A percentile compares a stretch with the other conserved stretches of the same genome.
These are phyloP conservation scores for Tetracentron sinense DNA, from an alignment of 164 flowering plant species.

Conservation along the genomic window DNA sequence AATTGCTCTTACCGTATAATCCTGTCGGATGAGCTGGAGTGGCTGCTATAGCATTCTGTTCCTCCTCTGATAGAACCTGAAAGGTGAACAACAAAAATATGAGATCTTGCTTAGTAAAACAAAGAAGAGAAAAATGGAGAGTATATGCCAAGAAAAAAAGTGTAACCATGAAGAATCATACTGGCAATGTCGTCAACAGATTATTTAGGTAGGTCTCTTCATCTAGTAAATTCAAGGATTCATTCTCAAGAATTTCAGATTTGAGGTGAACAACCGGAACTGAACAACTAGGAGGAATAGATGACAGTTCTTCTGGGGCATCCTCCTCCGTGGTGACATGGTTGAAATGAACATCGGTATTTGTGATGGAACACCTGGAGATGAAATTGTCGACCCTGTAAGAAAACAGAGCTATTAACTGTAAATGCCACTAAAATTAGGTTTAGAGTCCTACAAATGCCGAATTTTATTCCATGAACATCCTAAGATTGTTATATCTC, in stretches of 20 bases:
- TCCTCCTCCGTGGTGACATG: constrained; percentile 42
- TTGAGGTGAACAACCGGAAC: constrained; percentile 56
- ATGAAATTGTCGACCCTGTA: constrained; percentile 36
- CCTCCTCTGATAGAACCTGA: constrained; percentile 83
- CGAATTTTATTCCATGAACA: neutral
- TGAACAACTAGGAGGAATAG: constrained; percentile 24
- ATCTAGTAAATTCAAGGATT: constrained; percentile 49
- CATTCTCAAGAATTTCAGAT: constrained; percentile 49
- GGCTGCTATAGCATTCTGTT: constrained; percentile 77
- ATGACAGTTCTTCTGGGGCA: constrained; percentile 33
- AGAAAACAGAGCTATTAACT: neutral
- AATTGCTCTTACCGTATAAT: constrained; percentile 47
- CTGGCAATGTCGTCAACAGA: constrained; percentile 75
- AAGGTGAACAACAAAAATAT: constrained; percentile 1
- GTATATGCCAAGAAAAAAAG: neutral
- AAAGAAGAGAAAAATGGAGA: neutral
- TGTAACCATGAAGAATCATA: constrained; percentile 21
- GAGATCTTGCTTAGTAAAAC: neutral
- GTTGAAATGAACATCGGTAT: constrained; percentile 42
- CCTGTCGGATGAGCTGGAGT: constrained; percentile 98
- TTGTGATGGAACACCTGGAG: constrained; percentile 51
- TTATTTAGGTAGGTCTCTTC: constrained; percentile 49
- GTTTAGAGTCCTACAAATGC: neutral
- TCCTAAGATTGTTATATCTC: neutral
- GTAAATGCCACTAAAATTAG: neutral